Percentiles rank a stretch among this genome's conserved stretches.
Evolutionary conservation across 1,284 basidiomycete species (phyloP).

Genomic region (Irpex rosettiformis): DNA sequence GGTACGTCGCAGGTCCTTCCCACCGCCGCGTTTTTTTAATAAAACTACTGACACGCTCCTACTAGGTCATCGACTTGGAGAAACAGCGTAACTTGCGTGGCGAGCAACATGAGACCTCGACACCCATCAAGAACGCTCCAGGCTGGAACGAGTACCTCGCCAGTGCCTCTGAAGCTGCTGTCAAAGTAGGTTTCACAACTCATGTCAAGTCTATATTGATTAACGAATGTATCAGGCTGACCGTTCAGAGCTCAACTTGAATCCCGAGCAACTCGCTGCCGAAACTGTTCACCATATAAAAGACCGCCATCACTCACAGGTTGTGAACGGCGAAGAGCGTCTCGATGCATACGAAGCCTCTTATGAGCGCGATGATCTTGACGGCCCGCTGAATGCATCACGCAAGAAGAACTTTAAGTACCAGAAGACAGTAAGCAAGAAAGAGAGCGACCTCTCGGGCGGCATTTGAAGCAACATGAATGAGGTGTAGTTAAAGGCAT

Average conservation of each 20-base stretch:
- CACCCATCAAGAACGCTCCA: constrained; percentile 55
- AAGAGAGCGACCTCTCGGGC: neutral
- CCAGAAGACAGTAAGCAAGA: neutral
- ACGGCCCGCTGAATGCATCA: constrained; percentile 14
- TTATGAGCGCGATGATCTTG: constrained; percentile 17
- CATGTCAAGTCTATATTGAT: neutral
- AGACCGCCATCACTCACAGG: constrained; percentile 7
- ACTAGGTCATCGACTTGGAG: constrained; percentile 51
- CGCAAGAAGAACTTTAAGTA: neutral
- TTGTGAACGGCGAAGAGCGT: constrained; percentile 12
- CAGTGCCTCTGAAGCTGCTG: constrained; percentile 59
- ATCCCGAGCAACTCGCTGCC: constrained; percentile 10
- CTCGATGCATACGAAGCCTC: constrained; percentile 19
- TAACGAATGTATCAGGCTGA: constrained; percentile 13
- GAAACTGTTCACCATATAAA: constrained; percentile 16
- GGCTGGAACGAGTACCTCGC: constrained; percentile 77
- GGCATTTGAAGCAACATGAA: neutral
- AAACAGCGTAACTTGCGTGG: constrained; percentile 51
- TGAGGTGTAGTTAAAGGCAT: no score
- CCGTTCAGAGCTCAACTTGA: constrained; percentile 12
- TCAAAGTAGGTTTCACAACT: constrained; percentile 50
- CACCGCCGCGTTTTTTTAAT: neutral
- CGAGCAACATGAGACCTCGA: constrained; percentile 47
- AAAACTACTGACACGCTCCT: neutral
- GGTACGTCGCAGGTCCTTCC: constrained; percentile 30